phyloP scores from a whole-genome alignment of 352 stramenopile genomes.

The Globisporangium spiculum region DNA sequence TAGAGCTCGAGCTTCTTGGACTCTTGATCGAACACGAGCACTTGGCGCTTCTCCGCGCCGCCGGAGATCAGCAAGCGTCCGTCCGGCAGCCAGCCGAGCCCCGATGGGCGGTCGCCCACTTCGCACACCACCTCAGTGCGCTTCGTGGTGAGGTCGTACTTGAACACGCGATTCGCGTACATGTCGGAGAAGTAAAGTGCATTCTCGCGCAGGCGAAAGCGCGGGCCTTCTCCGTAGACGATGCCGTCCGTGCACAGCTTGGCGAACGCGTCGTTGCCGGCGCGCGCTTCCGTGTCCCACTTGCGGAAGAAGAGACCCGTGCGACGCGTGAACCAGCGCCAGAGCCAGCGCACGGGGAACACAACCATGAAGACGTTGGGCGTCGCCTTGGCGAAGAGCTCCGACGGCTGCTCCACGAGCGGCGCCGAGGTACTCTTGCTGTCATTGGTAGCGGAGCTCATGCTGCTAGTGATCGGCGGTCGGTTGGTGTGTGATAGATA shows the following conservation, averaged over 20 bases:
- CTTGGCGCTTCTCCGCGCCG: conserved; percentile 39
- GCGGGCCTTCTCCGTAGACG: conserved; percentile 56
- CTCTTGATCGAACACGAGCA: conserved; percentile 40
- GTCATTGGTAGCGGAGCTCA: neutral
- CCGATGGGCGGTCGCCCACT: conserved; percentile 46
- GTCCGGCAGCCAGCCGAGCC: conserved; percentile 62
- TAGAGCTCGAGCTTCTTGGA: conserved; percentile 35
- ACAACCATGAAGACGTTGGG: conserved; percentile 20
- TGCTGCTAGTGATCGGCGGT: neutral
- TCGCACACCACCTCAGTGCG: conserved; percentile 40
- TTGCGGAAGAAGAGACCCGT: conserved; percentile 12
- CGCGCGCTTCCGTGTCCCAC: conserved; percentile 15
- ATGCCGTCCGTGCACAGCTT: conserved; percentile 33
- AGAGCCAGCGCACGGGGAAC: conserved; percentile 29
- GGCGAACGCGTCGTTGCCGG: conserved; percentile 30
- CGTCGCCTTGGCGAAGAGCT: conserved; percentile 23
- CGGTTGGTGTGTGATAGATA: neutral
- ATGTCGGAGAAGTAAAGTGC: conserved; percentile 74
- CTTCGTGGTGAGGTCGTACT: conserved; percentile 46
- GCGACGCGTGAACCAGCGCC: conserved; percentile 30
- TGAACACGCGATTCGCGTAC: conserved; percentile 53
- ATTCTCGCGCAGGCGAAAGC: conserved; percentile 45
- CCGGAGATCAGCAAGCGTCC: conserved; percentile 54
- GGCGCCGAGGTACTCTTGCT: neutral
- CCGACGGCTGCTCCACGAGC: neutral